These are phyloP conservation scores for Termitomyces sp. DNA, from an alignment of 768 basidiomycete species.

Conservation along the genomic window DNA sequence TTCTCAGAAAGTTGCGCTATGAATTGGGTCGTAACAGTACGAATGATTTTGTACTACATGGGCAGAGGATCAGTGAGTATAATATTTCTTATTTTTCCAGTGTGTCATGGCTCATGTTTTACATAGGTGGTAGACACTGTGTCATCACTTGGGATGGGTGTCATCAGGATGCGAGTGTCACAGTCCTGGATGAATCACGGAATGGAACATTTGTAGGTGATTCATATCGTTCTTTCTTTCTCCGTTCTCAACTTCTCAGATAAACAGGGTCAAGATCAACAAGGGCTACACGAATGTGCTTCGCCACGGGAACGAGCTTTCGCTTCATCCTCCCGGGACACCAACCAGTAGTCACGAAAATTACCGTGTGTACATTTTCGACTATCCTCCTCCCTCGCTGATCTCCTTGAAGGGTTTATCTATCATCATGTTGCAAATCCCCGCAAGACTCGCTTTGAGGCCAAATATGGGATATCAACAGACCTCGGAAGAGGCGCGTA, in stretches of 20 bases:
- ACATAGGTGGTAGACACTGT: slow-evolving; percentile 52
- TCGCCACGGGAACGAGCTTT: slow-evolving; percentile 78
- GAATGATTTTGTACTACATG: slow-evolving; percentile 51
- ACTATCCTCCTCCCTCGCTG: background rate
- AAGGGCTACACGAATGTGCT: slow-evolving; percentile 33
- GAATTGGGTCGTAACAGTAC: slow-evolving; percentile 47
- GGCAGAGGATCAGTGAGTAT: slow-evolving; percentile 67
- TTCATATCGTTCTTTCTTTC: background rate
- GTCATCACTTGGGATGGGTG: slow-evolving; percentile 54
- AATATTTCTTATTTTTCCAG: background rate
- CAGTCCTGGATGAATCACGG: slow-evolving; percentile 52
- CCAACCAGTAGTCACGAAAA: slow-evolving; percentile 49
- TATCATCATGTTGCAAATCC: slow-evolving; percentile 55
- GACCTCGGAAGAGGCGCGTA: slow-evolving; percentile 90
- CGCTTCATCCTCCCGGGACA: slow-evolving; percentile 60
- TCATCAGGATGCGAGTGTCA: slow-evolving; percentile 36
- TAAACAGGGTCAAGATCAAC: slow-evolving; percentile 58
- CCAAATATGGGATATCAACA: slow-evolving; percentile 55
- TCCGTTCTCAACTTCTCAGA: slow-evolving; percentile 23
- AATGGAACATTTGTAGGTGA: slow-evolving; percentile 68
- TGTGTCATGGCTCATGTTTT: background rate
- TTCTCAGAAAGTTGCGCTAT: slow-evolving; percentile 41
- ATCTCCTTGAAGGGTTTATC: slow-evolving; percentile 49
- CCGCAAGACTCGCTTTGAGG: slow-evolving; percentile 35
- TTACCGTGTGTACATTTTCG: slow-evolving; percentile 49